These are phyloP conservation scores for Suhomyces xylopsoci DNA, from an alignment of 805 yeast genomes.

Conservation along the genomic window DNA sequence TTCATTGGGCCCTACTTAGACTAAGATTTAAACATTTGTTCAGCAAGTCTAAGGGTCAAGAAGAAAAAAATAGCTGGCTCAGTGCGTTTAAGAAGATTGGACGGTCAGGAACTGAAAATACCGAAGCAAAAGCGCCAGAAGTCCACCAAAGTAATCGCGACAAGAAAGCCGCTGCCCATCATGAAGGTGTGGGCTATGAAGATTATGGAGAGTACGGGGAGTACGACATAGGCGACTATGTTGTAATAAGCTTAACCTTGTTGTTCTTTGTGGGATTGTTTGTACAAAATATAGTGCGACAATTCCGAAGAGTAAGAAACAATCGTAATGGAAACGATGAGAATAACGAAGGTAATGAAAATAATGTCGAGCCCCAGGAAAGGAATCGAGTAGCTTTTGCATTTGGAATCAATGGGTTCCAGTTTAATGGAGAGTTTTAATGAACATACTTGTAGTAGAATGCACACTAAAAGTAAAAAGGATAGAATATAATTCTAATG, in stretches of 20 bases:
- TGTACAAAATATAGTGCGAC: conserved; percentile 24
- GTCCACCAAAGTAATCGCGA: conserved; percentile 12
- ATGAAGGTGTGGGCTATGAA: conserved; percentile 26
- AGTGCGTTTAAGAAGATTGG: conserved; percentile 33
- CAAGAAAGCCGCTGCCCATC: conserved; percentile 31
- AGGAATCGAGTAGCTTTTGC: conserved; percentile 6
- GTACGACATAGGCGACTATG: conserved; percentile 34
- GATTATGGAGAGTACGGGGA: conserved; percentile 19
- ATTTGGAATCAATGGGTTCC: conserved; percentile 7
- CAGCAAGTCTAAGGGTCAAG: conserved; percentile 18
- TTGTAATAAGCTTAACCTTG: conserved; percentile 27
- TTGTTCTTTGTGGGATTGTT: conserved; percentile 28
- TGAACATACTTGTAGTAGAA: background rate
- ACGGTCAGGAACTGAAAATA: background rate
- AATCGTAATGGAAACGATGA: conserved; percentile 8
- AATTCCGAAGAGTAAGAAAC: conserved; percentile 22
- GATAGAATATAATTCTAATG: too few relatives aligned
- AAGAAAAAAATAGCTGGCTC: conserved; percentile 30
- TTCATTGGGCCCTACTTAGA: conserved; percentile 36
- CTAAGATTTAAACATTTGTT: conserved; percentile 36
- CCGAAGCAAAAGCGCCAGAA: conserved; percentile 3
- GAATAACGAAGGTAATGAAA: conserved; percentile 1
- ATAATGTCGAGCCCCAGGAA: conserved; percentile 9
- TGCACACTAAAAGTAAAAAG: background rate
- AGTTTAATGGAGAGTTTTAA: background rate